A percentile compares a stretch with the other conserved stretches of the same genome.
phyloP scores from a whole-genome alignment of 2,329 filamentous ascomycete genomes.

The Fusarium mexicanum region DNA sequence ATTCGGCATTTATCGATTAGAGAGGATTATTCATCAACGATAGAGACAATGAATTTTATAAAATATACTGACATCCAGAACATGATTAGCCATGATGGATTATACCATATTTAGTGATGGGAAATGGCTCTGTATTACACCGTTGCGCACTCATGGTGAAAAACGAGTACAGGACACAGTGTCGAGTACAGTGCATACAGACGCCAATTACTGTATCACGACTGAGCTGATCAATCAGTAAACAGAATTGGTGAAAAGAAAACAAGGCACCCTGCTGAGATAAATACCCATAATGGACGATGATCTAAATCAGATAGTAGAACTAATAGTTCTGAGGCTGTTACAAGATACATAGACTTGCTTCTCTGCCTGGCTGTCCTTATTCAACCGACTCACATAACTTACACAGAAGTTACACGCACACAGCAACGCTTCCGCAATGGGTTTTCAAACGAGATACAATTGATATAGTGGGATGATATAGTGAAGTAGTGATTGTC shows the following conservation, averaged over 20 bases:
- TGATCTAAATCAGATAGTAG: rapidly evolving
- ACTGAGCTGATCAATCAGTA: no score
- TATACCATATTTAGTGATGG: background rate
- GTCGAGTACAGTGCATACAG: rapidly evolving
- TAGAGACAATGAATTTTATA: rapidly evolving
- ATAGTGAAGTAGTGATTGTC: rapidly evolving
- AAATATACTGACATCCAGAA: background rate
- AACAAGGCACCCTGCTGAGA: background rate
- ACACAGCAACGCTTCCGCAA: no score
- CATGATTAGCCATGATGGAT: rapidly evolving
- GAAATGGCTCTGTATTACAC: background rate
- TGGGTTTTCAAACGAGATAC: no score
- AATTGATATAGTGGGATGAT: background rate
- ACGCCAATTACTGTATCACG: rapidly evolving
- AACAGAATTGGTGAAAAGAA: background rate
- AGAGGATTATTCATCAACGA: background rate
- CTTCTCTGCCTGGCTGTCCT: background rate
- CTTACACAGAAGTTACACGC: no score
- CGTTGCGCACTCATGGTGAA: rapidly evolving
- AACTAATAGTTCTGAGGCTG: rapidly evolving
- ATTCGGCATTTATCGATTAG: background rate
- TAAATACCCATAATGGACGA: background rate
- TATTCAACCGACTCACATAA: no score
- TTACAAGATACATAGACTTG: background rate
- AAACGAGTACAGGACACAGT: background rate